phyloP scores from a whole-genome alignment of 768 basidiomycete species.

The Lepiota subincarnata region DNA sequence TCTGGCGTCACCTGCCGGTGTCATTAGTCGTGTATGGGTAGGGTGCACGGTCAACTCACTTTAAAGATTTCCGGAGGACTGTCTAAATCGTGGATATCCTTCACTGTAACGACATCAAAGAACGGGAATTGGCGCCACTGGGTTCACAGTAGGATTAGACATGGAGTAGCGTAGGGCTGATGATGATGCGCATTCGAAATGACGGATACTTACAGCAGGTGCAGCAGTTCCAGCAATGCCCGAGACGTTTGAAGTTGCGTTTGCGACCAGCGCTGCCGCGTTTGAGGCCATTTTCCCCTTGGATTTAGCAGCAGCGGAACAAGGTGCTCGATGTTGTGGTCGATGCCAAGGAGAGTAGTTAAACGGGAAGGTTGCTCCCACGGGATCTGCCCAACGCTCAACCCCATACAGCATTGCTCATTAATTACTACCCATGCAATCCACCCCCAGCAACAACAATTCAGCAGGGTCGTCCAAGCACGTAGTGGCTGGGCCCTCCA shows the following conservation, averaged over 20 bases:
- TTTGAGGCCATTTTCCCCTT: constrained; percentile 31
- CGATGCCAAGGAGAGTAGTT: neutral
- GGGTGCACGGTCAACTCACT: constrained; percentile 29
- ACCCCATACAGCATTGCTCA: constrained; percentile 38
- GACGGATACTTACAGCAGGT: constrained; percentile 27
- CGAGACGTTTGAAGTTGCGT: constrained; percentile 17
- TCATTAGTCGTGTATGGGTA: constrained; percentile 2
- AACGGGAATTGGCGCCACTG: constrained; percentile 91
- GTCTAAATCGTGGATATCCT: constrained; percentile 73
- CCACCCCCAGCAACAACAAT: no score
- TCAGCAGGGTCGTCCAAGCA: no score
- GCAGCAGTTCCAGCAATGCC: constrained; percentile 23
- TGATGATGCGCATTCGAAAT: constrained; percentile 6
- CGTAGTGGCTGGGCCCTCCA: no score
- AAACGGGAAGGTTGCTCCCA: constrained; percentile 24
- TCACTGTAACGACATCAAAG: constrained; percentile 76
- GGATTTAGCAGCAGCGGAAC: neutral
- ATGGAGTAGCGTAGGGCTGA: neutral
- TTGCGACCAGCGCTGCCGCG: constrained; percentile 23
- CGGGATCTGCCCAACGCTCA: constrained; percentile 16
- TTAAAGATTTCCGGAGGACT: constrained; percentile 77
- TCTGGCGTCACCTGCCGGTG: constrained; percentile 52
- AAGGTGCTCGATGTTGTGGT: neutral
- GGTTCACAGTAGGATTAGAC: neutral
- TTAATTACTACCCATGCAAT: constrained; percentile 20